Conservation (phyloP, 768 basidiomycete genomes). For the Leccinum imitatum region DNA sequence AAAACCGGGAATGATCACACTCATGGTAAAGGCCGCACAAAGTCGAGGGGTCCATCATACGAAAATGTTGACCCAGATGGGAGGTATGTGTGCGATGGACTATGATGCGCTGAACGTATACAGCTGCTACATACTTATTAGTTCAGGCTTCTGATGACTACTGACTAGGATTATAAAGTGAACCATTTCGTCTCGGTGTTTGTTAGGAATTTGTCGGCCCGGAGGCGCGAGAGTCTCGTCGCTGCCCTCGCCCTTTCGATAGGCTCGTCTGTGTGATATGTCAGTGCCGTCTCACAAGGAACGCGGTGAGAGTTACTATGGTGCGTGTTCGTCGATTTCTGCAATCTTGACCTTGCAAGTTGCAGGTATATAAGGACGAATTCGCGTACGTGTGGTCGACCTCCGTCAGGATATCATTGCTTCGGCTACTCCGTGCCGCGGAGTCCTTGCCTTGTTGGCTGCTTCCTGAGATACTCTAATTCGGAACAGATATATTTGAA, state of each 20-base stretch:
- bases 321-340: neutral
- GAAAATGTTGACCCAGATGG: neutral
- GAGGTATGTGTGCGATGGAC: neutral
- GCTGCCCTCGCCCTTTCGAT: neutral
- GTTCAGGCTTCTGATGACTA: neutral
- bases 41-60: neutral
- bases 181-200: neutral
- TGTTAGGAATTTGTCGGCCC: neutral
- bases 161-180: no score
- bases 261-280: neutral
- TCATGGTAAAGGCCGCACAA: neutral
- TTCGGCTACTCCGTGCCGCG: neutral
- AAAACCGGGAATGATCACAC: neutral
- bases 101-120: neutral
- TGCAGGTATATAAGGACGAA: neutral
- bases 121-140: neutral
- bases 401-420: neutral
- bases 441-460: neutral
- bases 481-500: neutral
- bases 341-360: neutral
- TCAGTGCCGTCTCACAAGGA: no score
- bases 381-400: neutral
- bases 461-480: neutral
- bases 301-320: neutral
- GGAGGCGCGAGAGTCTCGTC: neutral